Evolutionary conservation across 1,139 yeast species (phyloP).

Genomic region (Candida albicans): DNA sequence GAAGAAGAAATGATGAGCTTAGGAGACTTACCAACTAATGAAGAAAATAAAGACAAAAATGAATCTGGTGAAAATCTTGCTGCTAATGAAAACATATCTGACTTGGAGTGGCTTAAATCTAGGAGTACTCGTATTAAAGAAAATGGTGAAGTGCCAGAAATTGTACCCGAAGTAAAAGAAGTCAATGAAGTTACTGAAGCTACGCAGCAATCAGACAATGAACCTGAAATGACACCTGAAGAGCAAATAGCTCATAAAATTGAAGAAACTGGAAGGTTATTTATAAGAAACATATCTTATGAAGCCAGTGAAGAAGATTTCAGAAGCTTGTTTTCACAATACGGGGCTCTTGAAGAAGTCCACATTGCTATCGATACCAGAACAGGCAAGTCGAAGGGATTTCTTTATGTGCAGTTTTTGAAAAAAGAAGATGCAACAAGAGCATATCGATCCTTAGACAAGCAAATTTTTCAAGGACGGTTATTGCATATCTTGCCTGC

Average conservation of each 20-base stretch:
- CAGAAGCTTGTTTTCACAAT: constrained; percentile 52
- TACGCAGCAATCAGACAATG: constrained; percentile 15
- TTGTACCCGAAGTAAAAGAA: constrained; percentile 19
- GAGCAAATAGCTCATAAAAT: constrained; percentile 56
- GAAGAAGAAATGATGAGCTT: constrained; percentile 21
- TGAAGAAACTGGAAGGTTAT: constrained; percentile 73
- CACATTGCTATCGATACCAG: constrained; percentile 90
- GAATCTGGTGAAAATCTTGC: constrained; percentile 32
- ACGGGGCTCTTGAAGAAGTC: constrained; percentile 70
- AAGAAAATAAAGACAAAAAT: constrained; percentile 18
- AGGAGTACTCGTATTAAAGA: constrained; percentile 75
- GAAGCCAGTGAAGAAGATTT: constrained; percentile 81
- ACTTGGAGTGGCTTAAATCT: constrained; percentile 84
- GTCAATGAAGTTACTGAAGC: constrained; percentile 20
- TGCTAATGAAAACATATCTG: constrained; percentile 60
- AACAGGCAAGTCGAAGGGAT: constrained; percentile 90
- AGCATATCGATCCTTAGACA: constrained; percentile 76
- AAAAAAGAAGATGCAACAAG: constrained; percentile 68
- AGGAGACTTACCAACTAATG: constrained; percentile 17
- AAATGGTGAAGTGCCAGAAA: constrained; percentile 27
- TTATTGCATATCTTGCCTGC: constrained; percentile 87
- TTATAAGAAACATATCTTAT: constrained; percentile 83
- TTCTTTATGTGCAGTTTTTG: constrained; percentile 77
- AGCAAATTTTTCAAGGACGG: constrained; percentile 92
- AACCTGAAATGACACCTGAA: constrained; percentile 22